A percentile compares a stretch with the other conserved stretches of the same genome.
Evolutionary conservation across 148 eudicot genomes (phyloP).

Genomic region (Chenopodium quinoa): DNA sequence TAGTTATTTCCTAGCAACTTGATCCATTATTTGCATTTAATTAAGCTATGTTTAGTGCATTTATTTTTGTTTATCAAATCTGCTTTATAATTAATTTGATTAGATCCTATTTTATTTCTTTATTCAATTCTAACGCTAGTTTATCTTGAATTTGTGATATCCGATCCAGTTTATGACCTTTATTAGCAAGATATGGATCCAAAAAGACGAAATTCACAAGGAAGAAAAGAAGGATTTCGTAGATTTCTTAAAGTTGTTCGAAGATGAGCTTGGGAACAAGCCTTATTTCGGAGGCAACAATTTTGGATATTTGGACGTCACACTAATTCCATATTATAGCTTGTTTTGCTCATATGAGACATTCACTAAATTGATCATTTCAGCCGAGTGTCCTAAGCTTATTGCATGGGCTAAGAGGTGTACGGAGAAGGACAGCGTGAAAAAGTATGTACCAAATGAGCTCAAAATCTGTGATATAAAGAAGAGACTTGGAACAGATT

Average conservation of each 20-base stretch:
- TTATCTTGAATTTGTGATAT: not conserved
- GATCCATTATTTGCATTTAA: too few species aligned
- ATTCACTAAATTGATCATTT: not conserved
- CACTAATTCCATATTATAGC: constrained; percentile 29
- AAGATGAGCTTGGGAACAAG: constrained; percentile 44
- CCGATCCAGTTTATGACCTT: not conserved
- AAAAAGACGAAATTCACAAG: constrained; percentile 34
- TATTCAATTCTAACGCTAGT: not conserved
- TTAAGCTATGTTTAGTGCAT: too few species aligned
- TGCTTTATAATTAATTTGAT: too few species aligned
- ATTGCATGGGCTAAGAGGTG: constrained; percentile 21
- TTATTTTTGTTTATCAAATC: too few species aligned
- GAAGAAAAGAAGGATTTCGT: constrained; percentile 41
- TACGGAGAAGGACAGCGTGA: constrained; percentile 12
- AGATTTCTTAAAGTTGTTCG: constrained; percentile 33
- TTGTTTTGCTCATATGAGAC: not conserved
- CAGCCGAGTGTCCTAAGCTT: constrained; percentile 5
- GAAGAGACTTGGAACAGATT: constrained; percentile 13
- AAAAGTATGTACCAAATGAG: not conserved
- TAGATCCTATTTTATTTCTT: too few species aligned
- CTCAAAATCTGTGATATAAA: not conserved
- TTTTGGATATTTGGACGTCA: constrained; percentile 41
- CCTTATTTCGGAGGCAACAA: constrained; percentile 48
- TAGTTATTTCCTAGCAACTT: too few species aligned
- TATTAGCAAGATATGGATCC: constrained; percentile 28